Evolutionary conservation across 768 basidiomycete species (phyloP).

Genomic region (Mycena leptocephala): DNA sequence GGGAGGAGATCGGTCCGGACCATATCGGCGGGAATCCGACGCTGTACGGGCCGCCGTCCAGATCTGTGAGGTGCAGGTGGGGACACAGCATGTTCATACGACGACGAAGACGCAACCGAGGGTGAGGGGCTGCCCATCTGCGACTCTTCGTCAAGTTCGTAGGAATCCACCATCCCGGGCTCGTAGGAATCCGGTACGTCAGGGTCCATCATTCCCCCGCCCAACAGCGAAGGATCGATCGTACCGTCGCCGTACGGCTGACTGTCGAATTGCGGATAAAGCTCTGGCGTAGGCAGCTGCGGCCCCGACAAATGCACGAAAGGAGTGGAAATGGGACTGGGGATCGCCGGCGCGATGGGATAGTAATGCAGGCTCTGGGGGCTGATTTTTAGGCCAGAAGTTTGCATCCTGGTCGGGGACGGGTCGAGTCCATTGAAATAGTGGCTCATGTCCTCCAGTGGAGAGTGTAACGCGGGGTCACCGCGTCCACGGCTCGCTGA

Average conservation of each 20-base stretch:
- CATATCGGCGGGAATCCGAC: background rate
- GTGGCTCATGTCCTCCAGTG: background rate
- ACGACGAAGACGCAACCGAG: background rate
- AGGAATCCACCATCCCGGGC: background rate
- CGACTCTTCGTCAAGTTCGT: background rate
- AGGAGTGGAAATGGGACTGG: background rate
- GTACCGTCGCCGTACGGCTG: slow-evolving; percentile 27
- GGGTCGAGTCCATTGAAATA: background rate
- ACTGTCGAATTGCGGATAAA: background rate
- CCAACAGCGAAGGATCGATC: slow-evolving; percentile 23
- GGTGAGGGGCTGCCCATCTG: background rate
- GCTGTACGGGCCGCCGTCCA: background rate
- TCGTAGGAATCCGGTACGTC: background rate
- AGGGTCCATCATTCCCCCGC: slow-evolving; percentile 4
- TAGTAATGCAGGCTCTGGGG: background rate
- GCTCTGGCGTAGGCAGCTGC: background rate
- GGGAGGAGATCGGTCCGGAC: slow-evolving; percentile 9
- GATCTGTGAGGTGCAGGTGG: background rate
- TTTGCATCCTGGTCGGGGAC: background rate
- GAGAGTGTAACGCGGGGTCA: background rate
- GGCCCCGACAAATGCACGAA: background rate
- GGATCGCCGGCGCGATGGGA: background rate
- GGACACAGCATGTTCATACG: background rate
- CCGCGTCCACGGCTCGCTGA: background rate
- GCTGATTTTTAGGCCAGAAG: background rate